Evolutionary conservation across 2,329 filamentous ascomycete species (phyloP).

Genomic region (Chaetoscypha palmicola): DNA sequence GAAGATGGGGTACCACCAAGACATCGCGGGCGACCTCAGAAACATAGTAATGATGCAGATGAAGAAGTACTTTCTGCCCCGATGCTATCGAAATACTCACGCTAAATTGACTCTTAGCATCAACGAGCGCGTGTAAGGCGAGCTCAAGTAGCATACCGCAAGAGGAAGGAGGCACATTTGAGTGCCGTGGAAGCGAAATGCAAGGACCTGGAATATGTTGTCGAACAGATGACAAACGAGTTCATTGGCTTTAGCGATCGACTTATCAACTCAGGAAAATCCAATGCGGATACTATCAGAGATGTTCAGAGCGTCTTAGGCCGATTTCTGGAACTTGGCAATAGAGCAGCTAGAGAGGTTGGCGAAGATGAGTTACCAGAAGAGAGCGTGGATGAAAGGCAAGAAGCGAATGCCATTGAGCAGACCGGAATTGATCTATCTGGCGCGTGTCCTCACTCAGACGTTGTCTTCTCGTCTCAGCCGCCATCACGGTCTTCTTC

Average conservation of each 20-base stretch:
- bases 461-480: background rate
- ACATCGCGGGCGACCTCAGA: background rate
- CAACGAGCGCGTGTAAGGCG: constrained; percentile 13
- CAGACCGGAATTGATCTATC: background rate
- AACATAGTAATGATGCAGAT: background rate
- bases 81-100: no score
- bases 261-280: background rate
- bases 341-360: constrained; percentile 3
- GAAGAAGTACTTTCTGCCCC: background rate
- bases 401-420: background rate
- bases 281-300: background rate
- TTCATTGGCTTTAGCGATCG: constrained; percentile 14
- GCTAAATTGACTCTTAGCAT: background rate
- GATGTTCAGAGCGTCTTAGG: constrained; percentile 8
- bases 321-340: constrained; percentile 11
- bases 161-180: constrained; percentile 12
- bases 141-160: constrained; percentile 14
- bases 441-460: no score
- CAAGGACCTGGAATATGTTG: constrained; percentile 12
- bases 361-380: background rate
- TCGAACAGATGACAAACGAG: constrained; percentile 15
- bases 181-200: constrained; percentile 7
- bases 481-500: background rate
- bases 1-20: no score
- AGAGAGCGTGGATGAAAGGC: background rate